Evolutionary conservation across 306 rosid species (phyloP).

Genomic region (Fagus crenata): DNA sequence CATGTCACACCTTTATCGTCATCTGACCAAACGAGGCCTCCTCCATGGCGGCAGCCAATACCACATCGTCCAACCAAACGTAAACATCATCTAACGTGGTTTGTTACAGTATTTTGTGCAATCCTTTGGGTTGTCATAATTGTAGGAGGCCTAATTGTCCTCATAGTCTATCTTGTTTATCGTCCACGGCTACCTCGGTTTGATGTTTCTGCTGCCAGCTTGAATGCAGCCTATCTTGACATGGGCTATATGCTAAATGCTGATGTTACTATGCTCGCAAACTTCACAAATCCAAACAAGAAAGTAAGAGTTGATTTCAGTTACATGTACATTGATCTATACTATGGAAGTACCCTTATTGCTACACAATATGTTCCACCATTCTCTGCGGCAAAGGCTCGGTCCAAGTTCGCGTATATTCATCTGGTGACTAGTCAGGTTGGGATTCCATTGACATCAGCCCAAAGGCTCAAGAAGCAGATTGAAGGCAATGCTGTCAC

Average conservation of each 20-base stretch:
- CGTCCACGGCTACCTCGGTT: conserved; percentile 80
- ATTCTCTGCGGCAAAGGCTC: conserved; percentile 57
- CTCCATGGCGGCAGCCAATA: too few species aligned
- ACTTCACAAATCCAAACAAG: conserved; percentile 91
- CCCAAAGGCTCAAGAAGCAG: conserved; percentile 58
- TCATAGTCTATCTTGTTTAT: conserved; percentile 72
- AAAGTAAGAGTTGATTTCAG: conserved; percentile 78
- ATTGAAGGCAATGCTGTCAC: conserved; percentile 53
- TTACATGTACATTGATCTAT: conserved; percentile 50
- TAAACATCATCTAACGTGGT: conserved; percentile 46
- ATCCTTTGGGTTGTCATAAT: conserved; percentile 78
- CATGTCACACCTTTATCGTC: conserved; percentile 6
- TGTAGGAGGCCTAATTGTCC: conserved; percentile 70
- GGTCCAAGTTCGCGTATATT: conserved; percentile 51
- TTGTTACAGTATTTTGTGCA: conserved; percentile 56
- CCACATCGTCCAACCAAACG: conserved; percentile 5
- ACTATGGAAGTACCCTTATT: conserved; percentile 67
- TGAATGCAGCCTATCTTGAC: conserved; percentile 92
- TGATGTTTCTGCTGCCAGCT: conserved; percentile 55
- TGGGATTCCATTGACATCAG: conserved; percentile 54
- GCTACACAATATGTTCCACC: conserved; percentile 68
- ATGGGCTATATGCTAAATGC: conserved; percentile 86
- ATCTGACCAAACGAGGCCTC: too few species aligned
- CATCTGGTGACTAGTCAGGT: conserved; percentile 80
- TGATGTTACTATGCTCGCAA: conserved; percentile 70